Evolutionary conservation across 2,329 filamentous ascomycete genomes (phyloP).

Genomic region (Clarireedia sp.): DNA sequence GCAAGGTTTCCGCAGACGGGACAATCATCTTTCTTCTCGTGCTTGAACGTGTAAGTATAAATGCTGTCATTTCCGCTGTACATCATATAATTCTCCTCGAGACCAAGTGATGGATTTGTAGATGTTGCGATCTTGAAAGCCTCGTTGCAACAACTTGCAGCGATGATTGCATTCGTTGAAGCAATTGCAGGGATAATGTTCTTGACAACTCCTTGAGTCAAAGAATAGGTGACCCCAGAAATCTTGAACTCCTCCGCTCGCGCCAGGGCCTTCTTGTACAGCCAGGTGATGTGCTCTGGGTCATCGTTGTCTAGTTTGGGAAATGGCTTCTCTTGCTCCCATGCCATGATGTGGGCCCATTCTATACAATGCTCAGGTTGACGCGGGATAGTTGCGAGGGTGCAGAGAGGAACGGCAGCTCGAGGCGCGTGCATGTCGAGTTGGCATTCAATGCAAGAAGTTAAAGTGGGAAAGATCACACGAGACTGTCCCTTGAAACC

Average conservation of each 20-base stretch:
- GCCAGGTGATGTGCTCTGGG: constrained; percentile 94
- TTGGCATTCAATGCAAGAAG: constrained; percentile 96
- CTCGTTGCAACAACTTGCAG: constrained; percentile 92
- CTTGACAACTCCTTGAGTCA: constrained; percentile 96
- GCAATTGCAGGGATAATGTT: constrained; percentile 99
- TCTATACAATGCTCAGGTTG: constrained; percentile 98
- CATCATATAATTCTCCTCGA: constrained; percentile 95
- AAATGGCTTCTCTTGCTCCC: constrained; percentile 80
- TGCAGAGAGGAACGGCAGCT: constrained; percentile 93
- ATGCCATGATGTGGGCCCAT: constrained; percentile 97
- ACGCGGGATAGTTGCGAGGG: constrained; percentile 88
- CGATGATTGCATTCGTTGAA: constrained; percentile 94
- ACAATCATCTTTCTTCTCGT: constrained; percentile 89
- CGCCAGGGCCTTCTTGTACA: constrained; percentile 74
- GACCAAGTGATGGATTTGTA: constrained; percentile 70
- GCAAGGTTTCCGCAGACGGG: constrained; percentile 85
- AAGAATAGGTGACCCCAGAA: constrained; percentile 82
- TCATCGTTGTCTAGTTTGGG: constrained; percentile 89
- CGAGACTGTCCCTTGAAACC: constrained; percentile 95
- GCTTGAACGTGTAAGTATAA: constrained; percentile 95
- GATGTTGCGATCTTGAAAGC: constrained; percentile 87
- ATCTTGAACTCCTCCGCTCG: constrained; percentile 88
- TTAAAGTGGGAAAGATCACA: constrained; percentile 85
- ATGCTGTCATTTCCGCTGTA: constrained; percentile 93
- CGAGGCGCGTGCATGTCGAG: constrained; percentile 98